Conservation (phyloP, 257 asterid genomes). For the Plantago ovata region DNA sequence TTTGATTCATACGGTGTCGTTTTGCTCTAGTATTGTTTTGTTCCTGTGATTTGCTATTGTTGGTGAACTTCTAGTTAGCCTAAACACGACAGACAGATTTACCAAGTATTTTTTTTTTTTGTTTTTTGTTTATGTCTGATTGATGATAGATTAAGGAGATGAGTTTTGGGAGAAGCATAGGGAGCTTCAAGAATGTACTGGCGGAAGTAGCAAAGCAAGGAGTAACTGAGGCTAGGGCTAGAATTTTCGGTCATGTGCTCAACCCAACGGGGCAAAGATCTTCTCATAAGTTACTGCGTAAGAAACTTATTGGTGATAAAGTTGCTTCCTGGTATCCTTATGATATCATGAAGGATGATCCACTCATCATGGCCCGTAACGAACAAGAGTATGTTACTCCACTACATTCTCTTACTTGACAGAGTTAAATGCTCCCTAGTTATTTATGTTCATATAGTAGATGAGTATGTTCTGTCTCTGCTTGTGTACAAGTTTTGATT, state of each 20-base stretch:
- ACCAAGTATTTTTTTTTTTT: no score
- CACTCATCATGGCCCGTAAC: conserved; percentile 51
- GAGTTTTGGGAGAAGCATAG: conserved; percentile 21
- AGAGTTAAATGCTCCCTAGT: background rate
- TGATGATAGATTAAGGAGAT: no score
- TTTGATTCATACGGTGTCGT: no score
- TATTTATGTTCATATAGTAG: background rate
- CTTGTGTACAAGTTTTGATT: background rate
- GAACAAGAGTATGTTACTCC: conserved; percentile 56
- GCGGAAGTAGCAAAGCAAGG: conserved; percentile 71
- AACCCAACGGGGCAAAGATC: conserved; percentile 80
- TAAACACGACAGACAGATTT: no score
- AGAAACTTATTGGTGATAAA: conserved; percentile 91
- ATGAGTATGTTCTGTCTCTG: no score
- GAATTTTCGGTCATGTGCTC: conserved; percentile 82
- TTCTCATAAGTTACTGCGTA: conserved; percentile 73
- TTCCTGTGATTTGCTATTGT: no score
- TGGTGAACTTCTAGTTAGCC: no score
- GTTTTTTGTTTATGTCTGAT: no score
- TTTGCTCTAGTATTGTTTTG: no score
- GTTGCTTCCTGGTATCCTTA: conserved; percentile 81
- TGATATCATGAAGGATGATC: conserved; percentile 69
- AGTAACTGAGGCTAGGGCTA: conserved; percentile 77
- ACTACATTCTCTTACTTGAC: background rate
- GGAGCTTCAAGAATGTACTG: conserved; percentile 62